These are phyloP conservation scores for Ophiostoma quercus DNA, from an alignment of 2,329 filamentous ascomycete genomes.

Conservation along the genomic window DNA sequence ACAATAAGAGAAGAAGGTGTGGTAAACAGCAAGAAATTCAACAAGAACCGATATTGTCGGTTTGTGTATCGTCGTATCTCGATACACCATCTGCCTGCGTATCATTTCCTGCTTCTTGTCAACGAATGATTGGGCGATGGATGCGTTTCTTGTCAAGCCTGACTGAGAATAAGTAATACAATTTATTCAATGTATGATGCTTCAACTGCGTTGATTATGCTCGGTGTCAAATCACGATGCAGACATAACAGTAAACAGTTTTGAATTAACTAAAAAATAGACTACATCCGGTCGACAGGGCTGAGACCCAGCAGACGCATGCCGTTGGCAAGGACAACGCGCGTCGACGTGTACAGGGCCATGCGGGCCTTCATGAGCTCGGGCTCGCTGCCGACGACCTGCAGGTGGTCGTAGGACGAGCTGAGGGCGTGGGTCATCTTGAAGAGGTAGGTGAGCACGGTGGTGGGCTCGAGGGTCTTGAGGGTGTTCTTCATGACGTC, in stretches of 20 bases:
- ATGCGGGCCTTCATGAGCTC: conserved; percentile 67
- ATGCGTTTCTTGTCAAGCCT: no score
- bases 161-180: no score
- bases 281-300: conserved; percentile 59
- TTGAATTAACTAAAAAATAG: not conserved
- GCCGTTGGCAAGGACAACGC: conserved; percentile 72
- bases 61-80: no score
- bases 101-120: no score
- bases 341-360: conserved; percentile 71
- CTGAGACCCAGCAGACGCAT: conserved; percentile 75
- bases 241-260: not conserved
- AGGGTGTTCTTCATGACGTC: conserved; percentile 79
- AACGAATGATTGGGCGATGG: no score
- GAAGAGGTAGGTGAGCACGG: conserved; percentile 61
- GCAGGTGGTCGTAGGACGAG: conserved; percentile 74
- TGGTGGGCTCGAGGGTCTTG: conserved; percentile 68
- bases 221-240: no score
- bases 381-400: conserved; percentile 72
- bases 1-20: no score
- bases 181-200: no score
- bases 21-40: no score
- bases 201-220: no score
- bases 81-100: no score
- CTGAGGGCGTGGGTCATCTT: conserved; percentile 79
- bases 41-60: no score